phyloP scores from a whole-genome alignment of 306 rosid species.

The Pachyrhizus erosus region DNA sequence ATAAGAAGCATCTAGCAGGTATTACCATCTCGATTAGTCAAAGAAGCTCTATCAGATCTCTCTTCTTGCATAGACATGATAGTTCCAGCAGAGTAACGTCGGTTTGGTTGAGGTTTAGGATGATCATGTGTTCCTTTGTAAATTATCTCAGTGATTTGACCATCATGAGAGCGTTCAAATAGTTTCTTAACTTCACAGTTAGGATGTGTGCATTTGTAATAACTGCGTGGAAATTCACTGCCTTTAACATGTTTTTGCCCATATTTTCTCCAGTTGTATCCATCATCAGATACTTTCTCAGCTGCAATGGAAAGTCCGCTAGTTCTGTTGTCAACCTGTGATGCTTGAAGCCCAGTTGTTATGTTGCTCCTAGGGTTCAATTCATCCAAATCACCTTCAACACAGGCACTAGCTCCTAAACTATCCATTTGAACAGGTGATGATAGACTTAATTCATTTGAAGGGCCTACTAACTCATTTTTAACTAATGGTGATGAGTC shows the following conservation, averaged over 20 bases:
- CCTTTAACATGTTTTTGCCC: constrained; percentile 99
- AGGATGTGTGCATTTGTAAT: constrained; percentile 98
- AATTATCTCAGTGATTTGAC: constrained; percentile 92
- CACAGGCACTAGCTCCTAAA: constrained; percentile 61
- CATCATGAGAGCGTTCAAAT: constrained; percentile 95
- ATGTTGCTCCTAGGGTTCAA: constrained; percentile 58
- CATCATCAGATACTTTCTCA: constrained; percentile 83
- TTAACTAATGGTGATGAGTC: constrained; percentile 59
- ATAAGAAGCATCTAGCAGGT: constrained; percentile 35
- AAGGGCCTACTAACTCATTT: constrained; percentile 65
- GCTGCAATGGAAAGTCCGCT: constrained; percentile 61
- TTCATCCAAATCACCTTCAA: constrained; percentile 70
- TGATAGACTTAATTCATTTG: constrained; percentile 68
- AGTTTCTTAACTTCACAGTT: constrained; percentile 98
- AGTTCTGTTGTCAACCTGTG: constrained; percentile 68
- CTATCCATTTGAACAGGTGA: constrained; percentile 62
- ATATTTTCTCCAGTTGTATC: constrained; percentile 98
- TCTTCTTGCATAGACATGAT: constrained; percentile 73
- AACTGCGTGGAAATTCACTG: constrained; percentile 98
- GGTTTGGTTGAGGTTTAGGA: constrained; percentile 96
- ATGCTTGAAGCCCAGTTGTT: constrained; percentile 63
- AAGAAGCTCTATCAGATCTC: constrained; percentile 72
- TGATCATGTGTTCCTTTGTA: constrained; percentile 99
- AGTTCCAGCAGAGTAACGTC: constrained; percentile 76
- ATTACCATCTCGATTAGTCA: constrained; percentile 79